phyloP scores from a whole-genome alignment of 495 filamentous ascomycete genomes.

The Talaromyces nanjingensis region DNA sequence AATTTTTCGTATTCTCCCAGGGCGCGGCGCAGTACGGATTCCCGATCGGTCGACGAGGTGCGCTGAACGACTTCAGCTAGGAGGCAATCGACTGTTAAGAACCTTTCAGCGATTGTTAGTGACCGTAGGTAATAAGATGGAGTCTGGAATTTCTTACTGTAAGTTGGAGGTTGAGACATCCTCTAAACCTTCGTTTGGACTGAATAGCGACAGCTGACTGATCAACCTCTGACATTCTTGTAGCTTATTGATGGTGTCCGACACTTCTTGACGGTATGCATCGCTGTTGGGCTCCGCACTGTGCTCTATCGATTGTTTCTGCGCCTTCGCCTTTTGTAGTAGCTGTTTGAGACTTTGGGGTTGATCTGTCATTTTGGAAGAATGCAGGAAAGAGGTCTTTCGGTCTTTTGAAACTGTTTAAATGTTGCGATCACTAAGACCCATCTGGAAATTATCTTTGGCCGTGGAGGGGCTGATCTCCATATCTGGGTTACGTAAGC shows the following conservation, averaged over 20 bases:
- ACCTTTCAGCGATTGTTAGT: slow-evolving; percentile 35
- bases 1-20: slow-evolving; percentile 68
- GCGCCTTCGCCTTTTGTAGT: slow-evolving; percentile 49
- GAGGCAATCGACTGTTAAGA: slow-evolving; percentile 59
- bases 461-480: not conserved
- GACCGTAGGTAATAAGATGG: not conserved
- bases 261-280: slow-evolving; percentile 60
- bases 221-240: slow-evolving; percentile 65
- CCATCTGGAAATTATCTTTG: not conserved
- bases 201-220: slow-evolving; percentile 70
- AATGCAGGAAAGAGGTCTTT: not conserved
- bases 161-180: slow-evolving; percentile 81
- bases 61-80: slow-evolving; percentile 61
- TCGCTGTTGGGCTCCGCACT: slow-evolving; percentile 47
- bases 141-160: slow-evolving; percentile 43
- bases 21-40: slow-evolving; percentile 52
- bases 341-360: slow-evolving; percentile 52
- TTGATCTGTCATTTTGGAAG: slow-evolving; percentile 41
- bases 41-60: slow-evolving; percentile 51
- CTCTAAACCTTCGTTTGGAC: slow-evolving; percentile 81
- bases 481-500: not conserved
- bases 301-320: slow-evolving; percentile 42
- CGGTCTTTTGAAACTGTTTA: not conserved
- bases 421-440: not conserved
- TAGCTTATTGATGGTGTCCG: slow-evolving; percentile 59